These are phyloP conservation scores for Lasiodiplodia citricola DNA, from an alignment of 2,329 filamentous ascomycete genomes.

Conservation along the genomic window DNA sequence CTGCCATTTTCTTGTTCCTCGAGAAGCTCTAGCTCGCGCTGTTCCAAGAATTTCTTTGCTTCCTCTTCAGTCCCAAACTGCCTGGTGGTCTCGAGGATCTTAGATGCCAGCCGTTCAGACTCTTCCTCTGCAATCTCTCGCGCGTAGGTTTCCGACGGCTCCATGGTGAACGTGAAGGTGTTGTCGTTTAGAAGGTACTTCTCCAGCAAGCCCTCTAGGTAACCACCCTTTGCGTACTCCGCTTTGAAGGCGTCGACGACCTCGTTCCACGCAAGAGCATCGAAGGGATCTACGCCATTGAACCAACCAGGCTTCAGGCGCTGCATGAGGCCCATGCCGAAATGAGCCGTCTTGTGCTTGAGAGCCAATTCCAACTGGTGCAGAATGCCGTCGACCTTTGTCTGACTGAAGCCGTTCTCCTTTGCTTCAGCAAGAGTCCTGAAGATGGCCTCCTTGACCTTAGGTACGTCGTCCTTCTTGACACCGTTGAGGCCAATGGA, in stretches of 20 bases:
- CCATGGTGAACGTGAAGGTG: conserved; percentile 92
- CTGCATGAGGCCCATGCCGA: conserved; percentile 89
- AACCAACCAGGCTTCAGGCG: conserved; percentile 93
- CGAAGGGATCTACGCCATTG: conserved; percentile 90
- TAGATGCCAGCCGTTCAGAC: conserved; percentile 71
- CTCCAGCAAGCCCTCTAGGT: conserved; percentile 82
- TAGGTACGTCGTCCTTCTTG: conserved; percentile 75
- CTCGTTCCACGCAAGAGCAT: conserved; percentile 89
- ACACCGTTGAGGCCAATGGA: conserved; percentile 93
- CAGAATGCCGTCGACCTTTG: conserved; percentile 91
- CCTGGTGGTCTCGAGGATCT: conserved; percentile 73
- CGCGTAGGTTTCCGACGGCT: conserved; percentile 76
- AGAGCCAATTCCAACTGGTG: conserved; percentile 92
- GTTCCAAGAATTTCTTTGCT: conserved; percentile 73
- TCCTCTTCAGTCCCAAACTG: conserved; percentile 73
- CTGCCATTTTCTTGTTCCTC: conserved; percentile 83
- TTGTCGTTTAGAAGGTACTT: conserved; percentile 91
- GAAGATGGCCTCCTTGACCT: conserved; percentile 75
- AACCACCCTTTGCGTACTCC: conserved; percentile 74
- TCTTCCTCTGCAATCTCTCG: conserved; percentile 79
- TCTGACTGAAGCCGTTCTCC: conserved; percentile 80
- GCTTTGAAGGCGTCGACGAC: conserved; percentile 82
- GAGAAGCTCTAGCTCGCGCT: conserved; percentile 79
- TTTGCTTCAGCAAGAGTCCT: conserved; percentile 73
- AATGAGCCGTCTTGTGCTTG: conserved; percentile 96